These are phyloP conservation scores for Termitomyces eurrhizus DNA, from an alignment of 768 basidiomycete genomes.

Conservation along the genomic window DNA sequence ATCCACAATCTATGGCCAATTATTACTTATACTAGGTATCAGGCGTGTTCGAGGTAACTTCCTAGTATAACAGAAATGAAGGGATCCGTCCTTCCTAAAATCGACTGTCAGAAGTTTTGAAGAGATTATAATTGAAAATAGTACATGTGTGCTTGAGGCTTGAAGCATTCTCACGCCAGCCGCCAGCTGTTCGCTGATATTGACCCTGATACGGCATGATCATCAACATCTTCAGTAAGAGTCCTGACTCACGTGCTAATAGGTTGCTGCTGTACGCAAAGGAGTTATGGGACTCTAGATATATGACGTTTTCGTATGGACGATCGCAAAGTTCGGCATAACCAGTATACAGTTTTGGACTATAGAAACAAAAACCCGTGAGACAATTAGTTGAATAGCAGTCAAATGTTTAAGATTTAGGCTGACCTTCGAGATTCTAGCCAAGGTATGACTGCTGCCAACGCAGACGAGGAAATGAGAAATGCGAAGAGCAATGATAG, in stretches of 20 bases:
- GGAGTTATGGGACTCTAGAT: conserved; percentile 12
- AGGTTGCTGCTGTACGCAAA: conserved; percentile 10
- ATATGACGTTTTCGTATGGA: conserved; percentile 15
- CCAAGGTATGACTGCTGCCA: neutral
- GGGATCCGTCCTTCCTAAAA: neutral
- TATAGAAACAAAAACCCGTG: neutral
- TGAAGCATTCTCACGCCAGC: neutral
- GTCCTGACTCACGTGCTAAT: conserved; percentile 5
- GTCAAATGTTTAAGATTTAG: neutral
- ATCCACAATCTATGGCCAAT: neutral
- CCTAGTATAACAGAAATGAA: conserved; percentile 1
- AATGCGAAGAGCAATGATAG: neutral
- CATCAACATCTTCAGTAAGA: neutral
- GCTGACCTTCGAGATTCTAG: neutral
- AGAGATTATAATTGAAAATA: too few relatives aligned
- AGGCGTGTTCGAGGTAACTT: neutral
- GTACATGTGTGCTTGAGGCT: neutral
- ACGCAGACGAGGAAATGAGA: neutral
- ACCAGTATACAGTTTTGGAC: conserved; percentile 11
- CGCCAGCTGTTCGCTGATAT: neutral
- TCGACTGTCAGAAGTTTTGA: neutral
- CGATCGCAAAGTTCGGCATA: conserved; percentile 15
- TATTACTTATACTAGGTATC: neutral
- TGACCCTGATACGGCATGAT: neutral
- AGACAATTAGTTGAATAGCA: neutral